Conservation (phyloP, 345 rosid genomes). For the Aegle marmelos region DNA sequence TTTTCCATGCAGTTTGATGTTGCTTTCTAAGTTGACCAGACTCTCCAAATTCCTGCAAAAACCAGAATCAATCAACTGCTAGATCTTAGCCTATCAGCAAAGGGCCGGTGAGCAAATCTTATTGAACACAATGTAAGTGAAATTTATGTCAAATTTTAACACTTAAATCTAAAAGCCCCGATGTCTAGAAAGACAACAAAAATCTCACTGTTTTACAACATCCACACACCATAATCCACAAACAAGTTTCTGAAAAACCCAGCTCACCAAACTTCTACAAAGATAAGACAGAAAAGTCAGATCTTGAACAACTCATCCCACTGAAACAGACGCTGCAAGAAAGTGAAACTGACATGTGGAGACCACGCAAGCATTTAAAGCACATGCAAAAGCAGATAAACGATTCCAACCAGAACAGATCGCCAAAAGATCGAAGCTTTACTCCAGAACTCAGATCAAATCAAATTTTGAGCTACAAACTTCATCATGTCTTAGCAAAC, state of each 20-base stretch:
- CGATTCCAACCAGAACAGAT: constrained; percentile 6
- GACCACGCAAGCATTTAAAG: constrained; percentile 4
- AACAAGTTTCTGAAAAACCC: neutral
- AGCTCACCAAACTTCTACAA: neutral
- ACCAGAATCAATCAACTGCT: neutral
- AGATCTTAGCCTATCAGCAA: constrained; percentile 1
- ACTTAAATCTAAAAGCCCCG: neutral
- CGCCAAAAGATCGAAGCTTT: constrained; percentile 14
- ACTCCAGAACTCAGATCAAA: constrained; percentile 20
- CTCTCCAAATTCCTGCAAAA: constrained; percentile 40
- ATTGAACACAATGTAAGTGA: neutral
- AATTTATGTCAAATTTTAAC: neutral
- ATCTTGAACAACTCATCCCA: constrained; percentile 24
- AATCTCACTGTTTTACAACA: neutral
- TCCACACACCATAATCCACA: neutral
- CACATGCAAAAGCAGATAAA: neutral
- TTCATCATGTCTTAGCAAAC: neutral
- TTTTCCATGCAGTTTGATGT: constrained; percentile 17
- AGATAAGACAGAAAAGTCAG: constrained; percentile 16
- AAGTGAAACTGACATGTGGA: constrained; percentile 3
- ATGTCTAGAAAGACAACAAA: neutral
- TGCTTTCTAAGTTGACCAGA: constrained; percentile 1
- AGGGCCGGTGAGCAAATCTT: neutral
- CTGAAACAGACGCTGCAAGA: neutral
- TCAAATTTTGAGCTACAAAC: neutral